Evolutionary conservation across 106 monocot genomes (phyloP).

Genomic region (Dioscorea dumetorum): DNA sequence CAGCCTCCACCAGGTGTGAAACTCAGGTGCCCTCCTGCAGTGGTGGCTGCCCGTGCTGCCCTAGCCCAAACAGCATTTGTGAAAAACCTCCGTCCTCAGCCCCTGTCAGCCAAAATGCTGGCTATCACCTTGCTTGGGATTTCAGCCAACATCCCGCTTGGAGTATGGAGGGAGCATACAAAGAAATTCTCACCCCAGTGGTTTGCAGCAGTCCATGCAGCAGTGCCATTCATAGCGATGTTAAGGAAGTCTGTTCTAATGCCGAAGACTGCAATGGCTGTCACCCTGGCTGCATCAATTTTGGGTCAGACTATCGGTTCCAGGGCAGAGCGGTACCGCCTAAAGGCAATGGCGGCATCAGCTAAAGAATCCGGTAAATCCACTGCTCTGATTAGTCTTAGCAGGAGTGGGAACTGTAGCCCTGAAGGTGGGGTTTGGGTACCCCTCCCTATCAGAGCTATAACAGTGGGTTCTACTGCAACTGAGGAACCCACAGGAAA

Average conservation of each 20-base stretch:
- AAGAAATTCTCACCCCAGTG: constrained; percentile 75
- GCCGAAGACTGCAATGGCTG: constrained; percentile 46
- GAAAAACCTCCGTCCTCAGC: constrained; percentile 74
- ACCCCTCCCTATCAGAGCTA: constrained; percentile 13
- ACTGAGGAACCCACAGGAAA: background rate
- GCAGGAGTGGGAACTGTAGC: background rate
- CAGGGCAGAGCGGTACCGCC: constrained; percentile 32
- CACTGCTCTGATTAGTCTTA: background rate
- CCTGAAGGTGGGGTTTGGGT: constrained; percentile 15
- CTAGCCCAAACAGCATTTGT: constrained; percentile 65
- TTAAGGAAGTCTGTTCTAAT: constrained; percentile 78
- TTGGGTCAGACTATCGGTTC: constrained; percentile 49
- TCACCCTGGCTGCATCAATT: constrained; percentile 44
- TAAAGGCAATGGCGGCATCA: constrained; percentile 10
- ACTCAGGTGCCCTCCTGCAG: constrained; percentile 54
- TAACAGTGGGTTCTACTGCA: background rate
- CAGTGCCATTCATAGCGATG: constrained; percentile 88
- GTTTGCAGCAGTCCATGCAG: constrained; percentile 80
- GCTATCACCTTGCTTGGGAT: constrained; percentile 67
- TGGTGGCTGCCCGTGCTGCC: constrained; percentile 76
- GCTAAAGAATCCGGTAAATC: background rate
- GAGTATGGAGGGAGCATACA: constrained; percentile 87
- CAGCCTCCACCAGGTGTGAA: constrained; percentile 73
- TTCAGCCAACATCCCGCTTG: constrained; percentile 83
- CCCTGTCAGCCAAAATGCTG: constrained; percentile 65